Percentiles rank a stretch among this genome's conserved stretches.
Conservation (phyloP, 2,329 filamentous ascomycete genomes). For the Podosphaera fusca region DNA sequence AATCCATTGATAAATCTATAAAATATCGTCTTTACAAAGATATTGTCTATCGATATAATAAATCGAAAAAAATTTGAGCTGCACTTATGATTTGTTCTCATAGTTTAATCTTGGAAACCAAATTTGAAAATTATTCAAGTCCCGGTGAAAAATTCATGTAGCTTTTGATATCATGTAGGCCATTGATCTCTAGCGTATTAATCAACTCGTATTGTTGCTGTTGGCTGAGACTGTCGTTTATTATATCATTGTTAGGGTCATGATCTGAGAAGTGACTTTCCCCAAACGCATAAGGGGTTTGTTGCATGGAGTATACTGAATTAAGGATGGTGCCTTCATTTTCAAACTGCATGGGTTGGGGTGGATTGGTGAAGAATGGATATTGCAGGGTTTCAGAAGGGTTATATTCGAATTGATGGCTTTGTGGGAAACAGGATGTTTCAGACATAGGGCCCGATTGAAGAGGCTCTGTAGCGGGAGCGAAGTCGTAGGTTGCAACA, state of each 20-base stretch:
- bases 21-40: too few relatives aligned
- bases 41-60: too few relatives aligned
- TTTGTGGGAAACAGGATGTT: conserved; percentile 27
- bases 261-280: conserved; percentile 18
- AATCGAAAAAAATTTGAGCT: too few relatives aligned
- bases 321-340: conserved; percentile 9
- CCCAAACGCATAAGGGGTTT: conserved; percentile 12
- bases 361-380: conserved; percentile 9
- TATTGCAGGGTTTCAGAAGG: conserved; percentile 27
- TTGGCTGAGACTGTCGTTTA: conserved; percentile 48
- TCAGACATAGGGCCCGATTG: conserved; percentile 44
- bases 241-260: conserved; percentile 23
- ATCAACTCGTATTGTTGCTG: conserved; percentile 68
- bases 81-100: too few relatives aligned
- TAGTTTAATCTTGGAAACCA: too few relatives aligned
- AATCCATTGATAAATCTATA: too few relatives aligned
- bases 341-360: conserved; percentile 4
- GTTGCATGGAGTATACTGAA: conserved; percentile 13
- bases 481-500: conserved; percentile 8
- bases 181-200: conserved; percentile 51
- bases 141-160: conserved; percentile 23
- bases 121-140: conserved; percentile 5
- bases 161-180: conserved; percentile 35
- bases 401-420: conserved; percentile 39
- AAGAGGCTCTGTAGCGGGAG: conserved; percentile 25